Percentiles rank a stretch among this genome's conserved stretches.
Evolutionary conservation across 2,329 filamentous ascomycete species (phyloP).

Genomic region (Verticillium zaregamsianum): DNA sequence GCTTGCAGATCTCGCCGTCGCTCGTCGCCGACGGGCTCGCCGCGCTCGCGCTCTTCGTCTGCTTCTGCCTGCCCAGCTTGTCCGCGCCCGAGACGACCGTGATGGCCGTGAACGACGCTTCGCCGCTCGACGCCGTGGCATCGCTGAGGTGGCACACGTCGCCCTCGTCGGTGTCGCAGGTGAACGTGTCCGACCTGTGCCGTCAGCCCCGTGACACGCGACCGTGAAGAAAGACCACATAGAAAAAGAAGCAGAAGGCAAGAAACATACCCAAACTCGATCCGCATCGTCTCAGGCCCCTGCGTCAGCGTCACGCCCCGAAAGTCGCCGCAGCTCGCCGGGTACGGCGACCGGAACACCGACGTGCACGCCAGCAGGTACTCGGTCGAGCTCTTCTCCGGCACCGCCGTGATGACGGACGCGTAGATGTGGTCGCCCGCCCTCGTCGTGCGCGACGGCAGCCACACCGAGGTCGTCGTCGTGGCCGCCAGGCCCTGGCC

Average conservation of each 20-base stretch:
- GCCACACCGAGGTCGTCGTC: slow-evolving; percentile 5
- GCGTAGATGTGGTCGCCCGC: slow-evolving; percentile 6
- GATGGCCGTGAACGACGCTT: slow-evolving; percentile 6
- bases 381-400: slow-evolving; percentile 7
- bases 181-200: slow-evolving; percentile 3
- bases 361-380: slow-evolving; percentile 7
- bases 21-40: not conserved
- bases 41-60: not conserved
- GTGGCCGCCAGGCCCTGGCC: not conserved
- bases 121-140: slow-evolving; percentile 2
- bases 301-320: slow-evolving; percentile 9
- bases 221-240: too few relatives aligned
- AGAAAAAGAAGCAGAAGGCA: not conserved
- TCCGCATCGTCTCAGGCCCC: slow-evolving; percentile 5
- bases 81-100: slow-evolving; percentile 6
- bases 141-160: slow-evolving; percentile 2
- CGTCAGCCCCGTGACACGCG: too few relatives aligned
- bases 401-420: slow-evolving; percentile 10
- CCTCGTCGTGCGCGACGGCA: slow-evolving; percentile 7
- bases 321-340: slow-evolving; percentile 5
- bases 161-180: slow-evolving; percentile 5
- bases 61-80: not conserved
- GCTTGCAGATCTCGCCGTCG: slow-evolving; percentile 4
- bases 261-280: slow-evolving; percentile 2
- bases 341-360: slow-evolving; percentile 3